Evolutionary conservation across 768 basidiomycete genomes (phyloP), one percentile per base, ranked within the genome.

Genomic region (Royoungia palumana): DNA sequence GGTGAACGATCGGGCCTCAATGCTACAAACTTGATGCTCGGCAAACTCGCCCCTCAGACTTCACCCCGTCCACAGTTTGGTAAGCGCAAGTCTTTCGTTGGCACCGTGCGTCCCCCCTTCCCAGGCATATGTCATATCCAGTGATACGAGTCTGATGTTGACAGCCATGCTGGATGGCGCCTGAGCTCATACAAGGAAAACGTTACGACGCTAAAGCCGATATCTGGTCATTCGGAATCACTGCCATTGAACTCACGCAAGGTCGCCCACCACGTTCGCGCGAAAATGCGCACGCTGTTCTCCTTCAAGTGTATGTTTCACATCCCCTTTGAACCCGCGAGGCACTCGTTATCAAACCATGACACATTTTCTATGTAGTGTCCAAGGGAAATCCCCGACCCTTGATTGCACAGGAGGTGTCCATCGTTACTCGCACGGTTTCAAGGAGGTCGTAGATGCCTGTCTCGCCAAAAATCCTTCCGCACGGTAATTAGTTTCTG

Each of bases 211-310:
- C 83, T 12, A 80, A 84, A 54, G 91, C 91, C 17, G 94, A 97
- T 62, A 94, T 97, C 49, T 97, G 94, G 93, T 93, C 89, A 49
- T 89, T 96, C 64, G 94, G 91, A 12, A 94, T 97, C 50, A 95
- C 93, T n/a, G 87, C 93, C 14, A 71, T 96, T 39, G 94, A 96
- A 65, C 75, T 97, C 27, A 78, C 89, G 0, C 85, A 90, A 60
- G 94, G 94, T 0, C 81, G 85, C 6, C 89, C 93, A 2, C 94
- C 94, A n/a, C 74, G 83, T 49, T 87, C 86, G 14, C 78, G 85
- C 53, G 85, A 89, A 59, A 75, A 84, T 8, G 79, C 91, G 2
- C 80, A 86, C 46, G 73, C 75, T 44, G 86, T 93, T 7, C 74
- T 96, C 17, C 70, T 90, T 38, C 83, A 84, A 65, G 94, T 83